These are phyloP conservation scores for Globisporangium camurandrum DNA, from an alignment of 352 stramenopile genomes.

Conservation along the genomic window DNA sequence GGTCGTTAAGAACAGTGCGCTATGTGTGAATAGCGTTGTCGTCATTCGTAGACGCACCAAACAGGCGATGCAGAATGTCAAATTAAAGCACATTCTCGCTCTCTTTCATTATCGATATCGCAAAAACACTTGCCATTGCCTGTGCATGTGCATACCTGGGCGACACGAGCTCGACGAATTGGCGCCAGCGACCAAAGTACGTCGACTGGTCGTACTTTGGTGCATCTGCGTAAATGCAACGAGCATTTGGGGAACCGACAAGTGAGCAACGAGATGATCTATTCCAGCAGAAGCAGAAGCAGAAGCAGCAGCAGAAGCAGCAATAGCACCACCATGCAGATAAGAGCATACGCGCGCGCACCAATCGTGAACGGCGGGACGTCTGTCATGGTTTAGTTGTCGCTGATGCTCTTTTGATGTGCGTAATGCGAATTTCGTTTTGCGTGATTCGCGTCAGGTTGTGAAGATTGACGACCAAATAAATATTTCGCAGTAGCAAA, in stretches of 20 bases:
- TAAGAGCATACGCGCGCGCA: too few species aligned
- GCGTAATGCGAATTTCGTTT: not conserved
- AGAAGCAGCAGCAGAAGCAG: not conserved
- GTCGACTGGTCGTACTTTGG: slow-evolving; percentile 82
- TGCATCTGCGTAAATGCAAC: slow-evolving; percentile 24
- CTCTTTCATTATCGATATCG: too few species aligned
- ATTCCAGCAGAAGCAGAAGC: not conserved
- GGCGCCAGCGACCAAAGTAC: slow-evolving; percentile 76
- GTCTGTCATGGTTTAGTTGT: slow-evolving; percentile 15
- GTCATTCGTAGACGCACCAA: not conserved
- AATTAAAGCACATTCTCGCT: too few species aligned
- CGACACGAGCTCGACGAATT: slow-evolving; percentile 81
- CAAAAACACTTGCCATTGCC: not conserved
- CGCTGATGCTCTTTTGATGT: not conserved
- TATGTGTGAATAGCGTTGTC: too few species aligned
- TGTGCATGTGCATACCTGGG: slow-evolving; percentile 28
- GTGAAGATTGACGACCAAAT: too few species aligned
- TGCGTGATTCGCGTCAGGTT: too few species aligned
- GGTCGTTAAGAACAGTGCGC: slow-evolving; percentile 59
- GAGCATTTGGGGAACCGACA: not conserved
- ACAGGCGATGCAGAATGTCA: not conserved
- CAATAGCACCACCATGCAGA: too few species aligned
- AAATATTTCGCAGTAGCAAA: too few species aligned
- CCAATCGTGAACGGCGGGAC: slow-evolving; percentile 34
- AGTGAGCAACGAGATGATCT: not conserved